These are phyloP conservation scores for Russula lepida DNA, from an alignment of 768 basidiomycete species.

Conservation along the genomic window DNA sequence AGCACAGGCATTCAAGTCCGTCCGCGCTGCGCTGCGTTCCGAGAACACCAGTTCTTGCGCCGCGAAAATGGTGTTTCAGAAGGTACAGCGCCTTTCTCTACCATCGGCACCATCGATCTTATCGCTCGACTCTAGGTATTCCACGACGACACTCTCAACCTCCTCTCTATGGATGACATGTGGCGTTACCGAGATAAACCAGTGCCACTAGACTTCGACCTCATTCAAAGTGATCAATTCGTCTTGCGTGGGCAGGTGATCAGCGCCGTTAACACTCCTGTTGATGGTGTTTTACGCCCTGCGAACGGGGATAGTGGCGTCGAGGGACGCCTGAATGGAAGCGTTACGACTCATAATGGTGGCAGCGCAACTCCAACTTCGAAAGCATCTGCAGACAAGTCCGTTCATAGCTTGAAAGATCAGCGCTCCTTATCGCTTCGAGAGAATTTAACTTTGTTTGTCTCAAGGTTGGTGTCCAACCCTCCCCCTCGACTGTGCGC, in stretches of 20 bases:
- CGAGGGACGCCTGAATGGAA: conserved; percentile 16
- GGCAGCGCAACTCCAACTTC: conserved; percentile 1
- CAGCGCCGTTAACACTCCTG: background rate
- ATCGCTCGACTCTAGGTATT: conserved; percentile 55
- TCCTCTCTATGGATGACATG: conserved; percentile 94
- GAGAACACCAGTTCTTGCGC: conserved; percentile 35
- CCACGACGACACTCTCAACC: conserved; percentile 74
- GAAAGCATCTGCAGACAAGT: background rate
- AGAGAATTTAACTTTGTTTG: conserved; percentile 78
- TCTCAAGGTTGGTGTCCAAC: conserved; percentile 55
- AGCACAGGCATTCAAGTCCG: conserved; percentile 77
- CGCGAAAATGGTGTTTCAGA: conserved; percentile 70
- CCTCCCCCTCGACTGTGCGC: background rate
- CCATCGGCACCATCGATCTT: background rate
- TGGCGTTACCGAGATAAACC: conserved; percentile 90
- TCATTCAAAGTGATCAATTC: conserved; percentile 60
- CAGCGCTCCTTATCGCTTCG: conserved; percentile 67
- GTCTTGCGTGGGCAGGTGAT: conserved; percentile 27
- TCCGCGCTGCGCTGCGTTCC: conserved; percentile 59
- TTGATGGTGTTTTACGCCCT: conserved; percentile 25
- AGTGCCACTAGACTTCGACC: conserved; percentile 72
- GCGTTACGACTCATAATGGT: conserved; percentile 18
- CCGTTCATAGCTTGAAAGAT: conserved; percentile 54
- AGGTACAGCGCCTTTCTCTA: conserved; percentile 40
- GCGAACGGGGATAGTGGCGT: conserved; percentile 16